Conservation (phyloP, 2,329 filamentous ascomycete genomes). For the Alternaria sp. region DNA sequence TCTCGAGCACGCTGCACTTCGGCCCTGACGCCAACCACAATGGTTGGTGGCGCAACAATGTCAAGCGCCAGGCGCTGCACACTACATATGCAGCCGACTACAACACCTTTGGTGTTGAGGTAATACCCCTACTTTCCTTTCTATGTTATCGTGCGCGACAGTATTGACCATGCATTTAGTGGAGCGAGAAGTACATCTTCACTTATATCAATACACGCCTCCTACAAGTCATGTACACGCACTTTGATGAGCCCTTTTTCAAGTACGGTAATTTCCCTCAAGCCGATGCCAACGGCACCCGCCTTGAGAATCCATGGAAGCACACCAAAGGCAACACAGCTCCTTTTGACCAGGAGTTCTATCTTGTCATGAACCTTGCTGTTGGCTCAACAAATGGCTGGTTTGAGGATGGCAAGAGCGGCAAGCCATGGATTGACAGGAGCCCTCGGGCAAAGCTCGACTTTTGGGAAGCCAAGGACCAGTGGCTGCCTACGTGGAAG, state of each 20-base stretch:
- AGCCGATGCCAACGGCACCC: constrained; percentile 71
- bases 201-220: constrained; percentile 85
- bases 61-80: constrained; percentile 77
- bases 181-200: constrained; percentile 88
- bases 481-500: constrained; percentile 78
- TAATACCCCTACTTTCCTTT: constrained; percentile 12
- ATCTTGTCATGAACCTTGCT: constrained; percentile 77
- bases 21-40: constrained; percentile 77
- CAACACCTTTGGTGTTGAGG: constrained; percentile 81
- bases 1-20: constrained; percentile 83
- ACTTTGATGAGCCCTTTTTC: constrained; percentile 74
- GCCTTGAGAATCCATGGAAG: constrained; percentile 70
- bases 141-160: neutral
- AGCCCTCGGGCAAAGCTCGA: constrained; percentile 73
- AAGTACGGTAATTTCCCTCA: constrained; percentile 73
- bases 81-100: constrained; percentile 74
- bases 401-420: constrained; percentile 76
- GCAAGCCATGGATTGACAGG: constrained; percentile 82
- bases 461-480: constrained; percentile 74
- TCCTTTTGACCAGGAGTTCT: constrained; percentile 80
- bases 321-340: constrained; percentile 68
- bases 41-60: constrained; percentile 84
- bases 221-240: constrained; percentile 81
- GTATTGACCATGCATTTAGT: constrained; percentile 51
- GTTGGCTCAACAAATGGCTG: constrained; percentile 84